These are phyloP conservation scores for Penicillium coprophilum DNA, from an alignment of 495 filamentous ascomycete genomes.

Conservation along the genomic window DNA sequence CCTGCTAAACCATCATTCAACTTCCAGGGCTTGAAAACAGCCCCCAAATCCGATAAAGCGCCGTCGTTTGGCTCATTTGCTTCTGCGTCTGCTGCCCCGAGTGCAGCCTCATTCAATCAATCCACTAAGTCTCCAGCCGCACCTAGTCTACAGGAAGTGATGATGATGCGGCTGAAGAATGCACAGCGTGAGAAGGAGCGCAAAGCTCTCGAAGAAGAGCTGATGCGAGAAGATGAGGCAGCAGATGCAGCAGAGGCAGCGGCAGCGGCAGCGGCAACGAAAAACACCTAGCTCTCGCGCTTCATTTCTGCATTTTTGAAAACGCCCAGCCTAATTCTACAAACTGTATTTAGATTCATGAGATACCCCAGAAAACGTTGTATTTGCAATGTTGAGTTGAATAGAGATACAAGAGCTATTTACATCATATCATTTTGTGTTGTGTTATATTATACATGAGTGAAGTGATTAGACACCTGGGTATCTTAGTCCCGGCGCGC, in stretches of 20 bases:
- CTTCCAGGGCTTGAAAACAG: conserved; percentile 37
- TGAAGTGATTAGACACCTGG: not conserved
- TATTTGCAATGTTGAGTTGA: conserved; percentile 7
- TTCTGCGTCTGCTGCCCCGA: conserved; percentile 34
- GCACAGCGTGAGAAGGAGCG: conserved; percentile 57
- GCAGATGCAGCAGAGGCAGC: conserved; percentile 47
- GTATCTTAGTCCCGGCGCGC: conserved; percentile 1
- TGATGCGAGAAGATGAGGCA: conserved; percentile 51
- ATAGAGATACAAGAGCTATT: conserved; percentile 18
- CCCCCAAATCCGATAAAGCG: conserved; percentile 37
- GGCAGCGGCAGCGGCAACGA: conserved; percentile 23
- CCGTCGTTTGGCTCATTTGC: conserved; percentile 54
- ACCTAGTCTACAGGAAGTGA: conserved; percentile 58
- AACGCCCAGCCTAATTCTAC: not conserved
- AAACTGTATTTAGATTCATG: conserved; percentile 1
- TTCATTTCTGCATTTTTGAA: not conserved
- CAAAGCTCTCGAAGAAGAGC: conserved; percentile 54
- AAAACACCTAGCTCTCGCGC: conserved; percentile 10
- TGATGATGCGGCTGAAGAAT: conserved; percentile 60
- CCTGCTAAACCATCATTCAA: conserved; percentile 34
- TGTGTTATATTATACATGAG: conserved; percentile 27
- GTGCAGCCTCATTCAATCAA: conserved; percentile 31
- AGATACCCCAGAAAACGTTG: conserved; percentile 17
- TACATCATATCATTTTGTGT: conserved; percentile 12
- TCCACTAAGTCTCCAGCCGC: conserved; percentile 32